Evolutionary conservation across 768 basidiomycete species (phyloP).

Genomic region (Galerina sulciceps): DNA sequence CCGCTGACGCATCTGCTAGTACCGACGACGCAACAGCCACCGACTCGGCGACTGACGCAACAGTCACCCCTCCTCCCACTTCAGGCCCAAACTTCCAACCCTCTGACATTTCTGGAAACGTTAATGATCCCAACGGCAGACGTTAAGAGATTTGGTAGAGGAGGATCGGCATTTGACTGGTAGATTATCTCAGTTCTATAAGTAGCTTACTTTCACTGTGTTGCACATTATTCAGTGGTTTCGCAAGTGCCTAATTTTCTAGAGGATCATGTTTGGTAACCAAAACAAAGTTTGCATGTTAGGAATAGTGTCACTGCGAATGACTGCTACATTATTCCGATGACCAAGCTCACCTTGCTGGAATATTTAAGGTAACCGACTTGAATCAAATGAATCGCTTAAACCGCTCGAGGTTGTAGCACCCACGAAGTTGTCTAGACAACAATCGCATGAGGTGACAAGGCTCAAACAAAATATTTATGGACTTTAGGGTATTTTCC

Average conservation of each 20-base stretch:
- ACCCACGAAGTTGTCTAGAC: too few species aligned
- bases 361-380: background rate
- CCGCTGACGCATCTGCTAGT: slow-evolving; percentile 11
- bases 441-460: too few species aligned
- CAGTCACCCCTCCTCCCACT: slow-evolving; percentile 4
- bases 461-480: too few species aligned
- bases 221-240: slow-evolving; percentile 8
- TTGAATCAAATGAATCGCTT: background rate
- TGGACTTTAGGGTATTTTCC: too few species aligned
- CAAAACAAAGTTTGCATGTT: background rate
- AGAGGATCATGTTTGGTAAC: slow-evolving; percentile 1
- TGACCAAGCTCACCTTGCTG: background rate
- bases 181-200: background rate
- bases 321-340: background rate
- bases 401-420: too few species aligned
- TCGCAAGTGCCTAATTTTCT: slow-evolving; percentile 6
- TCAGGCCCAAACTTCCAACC: slow-evolving; percentile 20
- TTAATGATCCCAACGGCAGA: slow-evolving; percentile 33
- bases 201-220: slow-evolving; percentile 15
- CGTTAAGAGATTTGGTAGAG: slow-evolving; percentile 9
- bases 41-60: background rate
- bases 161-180: background rate
- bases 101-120: slow-evolving; percentile 31
- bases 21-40: slow-evolving; percentile 1
- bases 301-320: background rate